These are phyloP conservation scores for Cicer judaicum DNA, from an alignment of 306 rosid genomes.

Conservation along the genomic window DNA sequence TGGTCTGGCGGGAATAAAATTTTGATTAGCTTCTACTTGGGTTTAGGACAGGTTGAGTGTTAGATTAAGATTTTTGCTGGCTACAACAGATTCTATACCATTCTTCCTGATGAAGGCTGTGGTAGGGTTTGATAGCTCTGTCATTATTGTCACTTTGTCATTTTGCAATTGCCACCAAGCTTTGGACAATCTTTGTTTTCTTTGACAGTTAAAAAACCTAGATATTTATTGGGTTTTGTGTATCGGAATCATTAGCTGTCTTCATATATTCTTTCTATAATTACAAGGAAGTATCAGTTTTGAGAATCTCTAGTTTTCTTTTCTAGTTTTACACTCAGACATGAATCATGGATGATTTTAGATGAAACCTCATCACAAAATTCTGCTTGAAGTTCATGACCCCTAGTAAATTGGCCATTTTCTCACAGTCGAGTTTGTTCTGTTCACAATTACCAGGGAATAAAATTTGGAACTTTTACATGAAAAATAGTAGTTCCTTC, in stretches of 20 bases:
- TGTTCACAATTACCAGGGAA: no score
- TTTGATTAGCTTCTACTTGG: slow-evolving; percentile 54
- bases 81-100: slow-evolving; percentile 31
- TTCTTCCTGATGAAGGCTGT: slow-evolving; percentile 49
- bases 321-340: not conserved
- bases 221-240: slow-evolving; percentile 45
- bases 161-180: slow-evolving; percentile 36
- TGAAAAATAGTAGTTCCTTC: no score
- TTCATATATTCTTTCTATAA: slow-evolving; percentile 44
- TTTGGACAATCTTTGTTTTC: slow-evolving; percentile 22
- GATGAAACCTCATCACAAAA: not conserved
- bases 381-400: no score
- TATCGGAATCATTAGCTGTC: slow-evolving; percentile 35
- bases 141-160: slow-evolving; percentile 20
- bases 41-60: slow-evolving; percentile 46
- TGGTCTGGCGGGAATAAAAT: slow-evolving; percentile 54
- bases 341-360: not conserved
- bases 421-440: no score
- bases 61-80: slow-evolving; percentile 51
- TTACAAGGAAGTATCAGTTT: slow-evolving; percentile 48
- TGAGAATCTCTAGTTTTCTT: slow-evolving; percentile 33
- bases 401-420: no score
- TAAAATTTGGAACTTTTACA: no score
- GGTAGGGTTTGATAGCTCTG: slow-evolving; percentile 37
- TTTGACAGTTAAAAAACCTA: slow-evolving; percentile 31